Base-by-base conservation (phyloP, 352 stramenopile genomes). In the Plasmopara halstedii region DNA sequence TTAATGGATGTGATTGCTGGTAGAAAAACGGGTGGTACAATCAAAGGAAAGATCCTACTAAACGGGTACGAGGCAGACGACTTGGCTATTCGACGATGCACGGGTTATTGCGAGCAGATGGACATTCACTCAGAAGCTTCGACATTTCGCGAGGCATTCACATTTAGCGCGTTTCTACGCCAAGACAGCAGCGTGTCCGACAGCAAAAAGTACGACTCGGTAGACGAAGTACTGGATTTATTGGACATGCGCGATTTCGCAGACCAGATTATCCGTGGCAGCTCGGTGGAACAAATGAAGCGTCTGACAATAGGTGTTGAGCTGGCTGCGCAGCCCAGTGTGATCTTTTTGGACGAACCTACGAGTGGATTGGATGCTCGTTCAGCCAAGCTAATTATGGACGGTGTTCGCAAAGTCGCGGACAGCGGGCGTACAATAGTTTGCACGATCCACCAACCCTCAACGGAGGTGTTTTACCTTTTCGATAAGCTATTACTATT, bases 1-100 rank as follows among this genome's bases (percentile, higher is more conserved):
- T 65, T 97, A 14, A 85, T 95, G 56, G 87, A 98, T 65, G 86
- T 97, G 10, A 88, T 97, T 38, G 82, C 88, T 4, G 63, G 90
- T 21, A 66, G 89, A 19, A 52, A 75, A 44, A 77, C 63, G 25
- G 65, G 57, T 17, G 89, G 90, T 19, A 75, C 57, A 6, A 76
- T 86, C 41, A 51, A 53, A 1, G 82, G 82, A 19, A 60, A 83
- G 13, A 71, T 90, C 8, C 19, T 69, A 11, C 55, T 58, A 11
- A 81, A 75, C 38, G 66, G 66, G 36, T 67, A 62, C 54, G 53
- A 60, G 10, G 67, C 63, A 5, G 72, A 41, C 19, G 57, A 70
- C 22, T 50, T 77, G 26, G 57, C 67, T 29, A 77, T 77, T 23
- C 64, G 61, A 29, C 67, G 67, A 1, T 69, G 58, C 46, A 77